Conservation (phyloP, 2,329 filamentous ascomycete genomes). For the Phaeosphaeria sp. region DNA sequence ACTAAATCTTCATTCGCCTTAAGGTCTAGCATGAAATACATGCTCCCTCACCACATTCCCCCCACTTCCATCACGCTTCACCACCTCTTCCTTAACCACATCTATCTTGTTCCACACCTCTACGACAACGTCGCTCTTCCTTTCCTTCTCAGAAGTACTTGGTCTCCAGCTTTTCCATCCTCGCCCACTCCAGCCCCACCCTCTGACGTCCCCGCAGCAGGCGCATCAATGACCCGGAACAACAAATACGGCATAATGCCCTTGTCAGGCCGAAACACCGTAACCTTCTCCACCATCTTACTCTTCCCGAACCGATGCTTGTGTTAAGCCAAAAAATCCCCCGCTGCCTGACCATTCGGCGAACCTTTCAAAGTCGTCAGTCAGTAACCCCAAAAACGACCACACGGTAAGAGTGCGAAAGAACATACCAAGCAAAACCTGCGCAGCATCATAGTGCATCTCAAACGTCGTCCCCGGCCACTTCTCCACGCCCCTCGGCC, state of each 20-base stretch:
- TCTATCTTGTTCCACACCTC: not conserved
- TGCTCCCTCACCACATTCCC: not conserved
- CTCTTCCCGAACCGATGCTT: constrained; percentile 4
- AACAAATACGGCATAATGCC: not conserved
- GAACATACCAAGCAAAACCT: constrained; percentile 11
- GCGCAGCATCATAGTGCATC: constrained; percentile 9
- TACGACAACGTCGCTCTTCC: not conserved
- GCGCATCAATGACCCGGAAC: constrained; percentile 2
- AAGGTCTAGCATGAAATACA: not conserved
- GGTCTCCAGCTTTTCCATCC: not conserved
- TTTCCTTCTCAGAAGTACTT: not conserved
- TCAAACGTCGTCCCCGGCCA: constrained; percentile 12
- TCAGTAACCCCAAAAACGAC: not conserved
- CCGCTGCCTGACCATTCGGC: constrained; percentile 1
- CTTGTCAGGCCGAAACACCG: not conserved
- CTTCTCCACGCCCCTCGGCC: constrained; percentile 8
- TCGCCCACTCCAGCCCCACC: no score
- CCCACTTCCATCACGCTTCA: not conserved
- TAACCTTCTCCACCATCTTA: not conserved
- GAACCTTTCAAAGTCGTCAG: not conserved
- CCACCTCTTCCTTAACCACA: not conserved
- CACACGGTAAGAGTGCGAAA: not conserved
- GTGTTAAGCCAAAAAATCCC: constrained; percentile 3
- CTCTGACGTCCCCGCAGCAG: not conserved
- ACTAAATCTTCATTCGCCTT: not conserved